Base-by-base conservation (phyloP, 129 eudicot genomes). In the Saussurea involucrata region DNA sequence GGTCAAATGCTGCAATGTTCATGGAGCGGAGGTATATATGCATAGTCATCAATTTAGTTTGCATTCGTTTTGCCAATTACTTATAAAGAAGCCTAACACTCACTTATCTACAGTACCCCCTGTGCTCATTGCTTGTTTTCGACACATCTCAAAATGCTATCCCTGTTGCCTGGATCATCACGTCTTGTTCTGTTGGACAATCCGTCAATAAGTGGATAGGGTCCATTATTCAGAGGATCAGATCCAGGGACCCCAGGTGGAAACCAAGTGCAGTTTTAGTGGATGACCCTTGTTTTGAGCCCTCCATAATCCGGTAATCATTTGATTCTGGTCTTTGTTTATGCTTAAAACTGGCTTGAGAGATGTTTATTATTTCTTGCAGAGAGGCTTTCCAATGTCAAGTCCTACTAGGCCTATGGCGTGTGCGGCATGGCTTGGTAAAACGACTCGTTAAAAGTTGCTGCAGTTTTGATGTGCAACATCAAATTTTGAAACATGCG, bases 101-200 rank as follows among this genome's bases (percentile, higher is more conserved):
- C 29, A 3, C 29, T 27, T 27, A 27, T 69, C 2, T 20, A 61
- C 81, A 82, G 85, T 61, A 70, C 65, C 60, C 72, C 21, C 42
- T 82, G 57, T 76, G 82, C 78, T 70, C 85, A 17, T 63, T 82
- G 17, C 82, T 82, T 21, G 85, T 66, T 3, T 82, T 82, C 29
- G 85, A 82, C 44, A 34, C 82, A 17, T 70, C 78, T 12, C 74
- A 53, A 13, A 71, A 76, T 71, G 82, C 85, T 49, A 65, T 82
- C 31, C 85, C 85, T 22, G 78, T 82, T 76, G 85, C 85, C 22
- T 82, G 85, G 85, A 27, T 82, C 31, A 82, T 82, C 72, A 68
- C 78, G 24, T 75, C 85, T 28, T 32, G 29, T 36, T 69, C 66
- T 46, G 72, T 24, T 31, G 68, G 68, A 63, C 81, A 75, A 63